Evolutionary conservation across 352 stramenopile genomes (phyloP).

Genomic region (Phytophthora podocarpi): DNA sequence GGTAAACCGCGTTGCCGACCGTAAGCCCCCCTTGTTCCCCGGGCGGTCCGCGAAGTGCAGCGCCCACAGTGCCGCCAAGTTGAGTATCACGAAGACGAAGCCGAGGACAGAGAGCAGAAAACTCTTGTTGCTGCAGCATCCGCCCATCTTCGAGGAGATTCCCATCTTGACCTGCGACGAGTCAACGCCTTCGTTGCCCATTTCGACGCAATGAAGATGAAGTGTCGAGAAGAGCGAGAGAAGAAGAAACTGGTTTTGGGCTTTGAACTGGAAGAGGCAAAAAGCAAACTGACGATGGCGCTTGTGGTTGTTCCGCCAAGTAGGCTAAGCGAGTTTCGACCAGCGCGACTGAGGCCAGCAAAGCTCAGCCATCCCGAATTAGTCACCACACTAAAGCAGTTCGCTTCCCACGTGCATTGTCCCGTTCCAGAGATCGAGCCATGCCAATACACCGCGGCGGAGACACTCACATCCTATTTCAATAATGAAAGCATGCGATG

Average conservation of each 20-base stretch:
- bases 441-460: no score
- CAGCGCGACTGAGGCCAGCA: background rate
- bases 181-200: conserved; percentile 48
- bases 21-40: conserved; percentile 14
- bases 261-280: conserved; percentile 24
- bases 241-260: conserved; percentile 3
- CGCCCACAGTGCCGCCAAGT: conserved; percentile 63
- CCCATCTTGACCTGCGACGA: conserved; percentile 51
- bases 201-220: conserved; percentile 14
- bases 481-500: conserved; percentile 4
- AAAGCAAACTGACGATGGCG: conserved; percentile 28
- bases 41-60: conserved; percentile 68
- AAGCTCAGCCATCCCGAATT: conserved; percentile 9
- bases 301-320: no score
- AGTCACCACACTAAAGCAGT: background rate
- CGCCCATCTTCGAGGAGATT: background rate
- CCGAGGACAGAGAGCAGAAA: conserved; percentile 35
- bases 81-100: conserved; percentile 65
- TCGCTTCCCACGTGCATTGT: no score
- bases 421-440: background rate
- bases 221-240: no score
- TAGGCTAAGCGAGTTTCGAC: background rate
- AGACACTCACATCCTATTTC: no score
- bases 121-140: conserved; percentile 17
- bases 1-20: conserved; percentile 47